phyloP scores from a whole-genome alignment of 257 asterid genomes.

The Solanum piurae region DNA sequence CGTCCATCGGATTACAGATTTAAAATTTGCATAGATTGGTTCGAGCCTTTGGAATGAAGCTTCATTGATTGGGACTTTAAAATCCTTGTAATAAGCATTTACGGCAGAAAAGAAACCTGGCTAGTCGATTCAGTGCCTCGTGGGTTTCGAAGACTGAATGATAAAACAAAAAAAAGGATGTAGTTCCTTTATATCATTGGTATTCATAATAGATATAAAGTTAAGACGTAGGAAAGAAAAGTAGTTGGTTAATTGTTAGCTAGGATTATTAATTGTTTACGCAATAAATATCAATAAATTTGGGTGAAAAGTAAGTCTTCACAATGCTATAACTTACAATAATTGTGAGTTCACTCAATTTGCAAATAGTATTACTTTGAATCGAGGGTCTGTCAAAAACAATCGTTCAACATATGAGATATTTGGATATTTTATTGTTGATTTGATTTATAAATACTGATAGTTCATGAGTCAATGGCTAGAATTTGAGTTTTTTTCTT shows the following conservation, averaged over 20 bases:
- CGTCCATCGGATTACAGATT: neutral
- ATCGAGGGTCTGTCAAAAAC: too few species aligned
- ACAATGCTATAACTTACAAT: neutral
- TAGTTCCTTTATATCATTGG: neutral
- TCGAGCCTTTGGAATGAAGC: neutral
- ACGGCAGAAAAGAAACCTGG: neutral
- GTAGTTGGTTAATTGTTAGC: neutral
- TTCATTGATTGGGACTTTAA: neutral
- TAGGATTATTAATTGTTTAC: neutral
- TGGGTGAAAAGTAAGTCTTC: neutral
- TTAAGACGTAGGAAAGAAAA: neutral
- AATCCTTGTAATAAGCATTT: neutral
- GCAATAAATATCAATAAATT: neutral
- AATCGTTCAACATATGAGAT: too few species aligned
- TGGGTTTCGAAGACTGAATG: neutral
- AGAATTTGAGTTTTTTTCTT: neutral
- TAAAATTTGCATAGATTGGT: neutral
- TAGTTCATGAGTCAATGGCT: neutral
- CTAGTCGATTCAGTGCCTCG: neutral
- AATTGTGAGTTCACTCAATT: neutral
- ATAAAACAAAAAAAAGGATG: neutral
- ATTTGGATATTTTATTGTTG: neutral
- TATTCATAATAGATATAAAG: neutral
- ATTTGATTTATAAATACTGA: neutral
- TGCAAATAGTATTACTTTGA: neutral